phyloP scores from a whole-genome alignment of 164 flowering plant species.

The Cinnamomum chago region DNA sequence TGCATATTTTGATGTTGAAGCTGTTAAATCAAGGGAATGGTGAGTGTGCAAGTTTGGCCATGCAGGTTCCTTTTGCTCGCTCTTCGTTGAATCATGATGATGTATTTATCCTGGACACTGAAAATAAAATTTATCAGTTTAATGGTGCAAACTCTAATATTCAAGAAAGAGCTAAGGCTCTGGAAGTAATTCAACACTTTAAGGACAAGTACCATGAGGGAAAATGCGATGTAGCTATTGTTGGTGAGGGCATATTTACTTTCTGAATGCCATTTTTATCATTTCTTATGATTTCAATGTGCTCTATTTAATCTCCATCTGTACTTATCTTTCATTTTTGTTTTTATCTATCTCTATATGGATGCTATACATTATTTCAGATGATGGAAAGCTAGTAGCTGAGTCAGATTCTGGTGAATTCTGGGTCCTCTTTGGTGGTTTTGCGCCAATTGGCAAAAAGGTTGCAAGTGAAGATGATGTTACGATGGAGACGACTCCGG shows the following conservation, averaged over 20 bases:
- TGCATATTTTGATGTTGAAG: not conserved
- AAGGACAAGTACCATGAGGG: conserved; percentile 96
- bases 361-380: conserved; percentile 30
- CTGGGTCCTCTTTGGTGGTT: conserved; percentile 98
- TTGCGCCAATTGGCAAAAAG: conserved; percentile 97
- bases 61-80: conserved; percentile 92
- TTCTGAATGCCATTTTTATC: not conserved
- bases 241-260: conserved; percentile 51
- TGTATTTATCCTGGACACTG: conserved; percentile 90
- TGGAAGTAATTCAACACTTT: conserved; percentile 91
- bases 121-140: conserved; percentile 90
- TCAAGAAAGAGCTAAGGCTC: conserved; percentile 97
- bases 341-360: not conserved
- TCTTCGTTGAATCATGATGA: conserved; percentile 97
- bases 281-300: not conserved
- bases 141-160: conserved; percentile 98
- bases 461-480: conserved; percentile 79
- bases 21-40: conserved; percentile 2
- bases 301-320: not conserved
- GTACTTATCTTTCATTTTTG: not conserved
- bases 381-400: conserved; percentile 91
- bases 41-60: conserved; percentile 16
- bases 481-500: conserved; percentile 69
- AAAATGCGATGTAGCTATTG: conserved; percentile 83
- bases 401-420: conserved; percentile 98